These are phyloP conservation scores for Dothiorella sarmentorum DNA, from an alignment of 2,329 filamentous ascomycete species.

Conservation along the genomic window DNA sequence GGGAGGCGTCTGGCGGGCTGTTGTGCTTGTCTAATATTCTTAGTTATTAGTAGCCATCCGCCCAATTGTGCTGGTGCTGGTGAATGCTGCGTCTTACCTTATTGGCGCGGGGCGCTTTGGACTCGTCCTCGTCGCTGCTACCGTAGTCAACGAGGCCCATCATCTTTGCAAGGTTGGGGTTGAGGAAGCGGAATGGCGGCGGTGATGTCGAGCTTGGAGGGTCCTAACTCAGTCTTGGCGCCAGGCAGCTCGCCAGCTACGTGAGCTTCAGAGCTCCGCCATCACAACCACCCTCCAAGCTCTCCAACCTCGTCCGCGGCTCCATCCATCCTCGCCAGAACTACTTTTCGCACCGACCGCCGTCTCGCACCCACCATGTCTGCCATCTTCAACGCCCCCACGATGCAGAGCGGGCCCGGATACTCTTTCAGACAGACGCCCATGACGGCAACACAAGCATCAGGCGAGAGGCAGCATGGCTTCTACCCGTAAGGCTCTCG, in stretches of 20 bases:
- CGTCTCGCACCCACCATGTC: slow-evolving; percentile 44
- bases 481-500: slow-evolving; percentile 77
- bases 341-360: background rate
- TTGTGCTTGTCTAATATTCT: slow-evolving; percentile 20
- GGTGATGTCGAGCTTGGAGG: slow-evolving; percentile 14
- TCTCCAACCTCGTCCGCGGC: background rate
- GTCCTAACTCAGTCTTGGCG: slow-evolving; percentile 12
- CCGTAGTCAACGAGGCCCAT: slow-evolving; percentile 44
- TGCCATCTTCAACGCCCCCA: slow-evolving; percentile 50
- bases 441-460: slow-evolving; percentile 36
- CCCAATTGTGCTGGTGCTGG: slow-evolving; percentile 26
- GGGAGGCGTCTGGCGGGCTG: background rate
- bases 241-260: slow-evolving; percentile 19
- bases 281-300: slow-evolving; percentile 1
- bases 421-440: slow-evolving; percentile 59
- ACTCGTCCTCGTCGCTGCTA: slow-evolving; percentile 46
- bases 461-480: slow-evolving; percentile 64
- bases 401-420: slow-evolving; percentile 52
- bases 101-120: slow-evolving; percentile 26
- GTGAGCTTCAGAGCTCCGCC: slow-evolving; percentile 19
- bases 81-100: slow-evolving; percentile 37
- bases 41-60: slow-evolving; percentile 48
- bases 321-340: background rate
- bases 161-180: slow-evolving; percentile 24
- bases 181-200: background rate